phyloP scores from a whole-genome alignment of 441 rosid genomes.

The Eugenia klotzschiana region DNA sequence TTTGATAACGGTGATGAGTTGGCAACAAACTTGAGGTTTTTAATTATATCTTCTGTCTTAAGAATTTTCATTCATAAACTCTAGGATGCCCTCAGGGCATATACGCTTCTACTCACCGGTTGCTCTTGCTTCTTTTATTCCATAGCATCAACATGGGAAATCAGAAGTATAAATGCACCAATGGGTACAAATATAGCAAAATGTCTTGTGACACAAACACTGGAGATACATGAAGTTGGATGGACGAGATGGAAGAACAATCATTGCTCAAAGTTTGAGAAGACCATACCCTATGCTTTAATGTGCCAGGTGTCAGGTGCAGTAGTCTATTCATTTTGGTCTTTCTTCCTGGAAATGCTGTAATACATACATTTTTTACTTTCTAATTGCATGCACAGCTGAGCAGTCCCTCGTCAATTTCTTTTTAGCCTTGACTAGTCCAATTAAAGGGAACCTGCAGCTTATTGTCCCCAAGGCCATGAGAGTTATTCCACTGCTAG shows the following conservation, averaged over 20 bases:
- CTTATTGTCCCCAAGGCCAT: not conserved
- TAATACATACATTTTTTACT: not conserved
- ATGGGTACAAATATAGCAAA: conserved; percentile 47
- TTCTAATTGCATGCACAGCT: not conserved
- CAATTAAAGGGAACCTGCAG: not conserved
- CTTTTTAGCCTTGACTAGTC: not conserved
- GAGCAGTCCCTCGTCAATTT: not conserved
- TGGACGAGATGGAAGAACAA: conserved; percentile 80
- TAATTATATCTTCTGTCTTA: not conserved
- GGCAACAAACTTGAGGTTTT: not conserved
- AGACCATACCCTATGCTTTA: conserved; percentile 67
- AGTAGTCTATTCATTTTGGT: conserved; percentile 4
- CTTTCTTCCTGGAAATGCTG: not conserved
- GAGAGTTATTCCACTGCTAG: not conserved
- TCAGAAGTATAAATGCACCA: conserved; percentile 51
- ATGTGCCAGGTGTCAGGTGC: conserved; percentile 86
- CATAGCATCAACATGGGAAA: conserved; percentile 97
- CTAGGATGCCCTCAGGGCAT: not conserved
- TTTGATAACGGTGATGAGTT: not conserved
- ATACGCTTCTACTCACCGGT: not conserved
- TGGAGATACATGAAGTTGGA: conserved; percentile 67
- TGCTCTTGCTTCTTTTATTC: conserved; percentile 2
- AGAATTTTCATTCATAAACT: not conserved
- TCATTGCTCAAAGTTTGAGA: conserved; percentile 71
- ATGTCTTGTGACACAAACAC: conserved; percentile 76